These are phyloP conservation scores for Jaapia argillacea DNA, from an alignment of 768 basidiomycete species.

Conservation along the genomic window DNA sequence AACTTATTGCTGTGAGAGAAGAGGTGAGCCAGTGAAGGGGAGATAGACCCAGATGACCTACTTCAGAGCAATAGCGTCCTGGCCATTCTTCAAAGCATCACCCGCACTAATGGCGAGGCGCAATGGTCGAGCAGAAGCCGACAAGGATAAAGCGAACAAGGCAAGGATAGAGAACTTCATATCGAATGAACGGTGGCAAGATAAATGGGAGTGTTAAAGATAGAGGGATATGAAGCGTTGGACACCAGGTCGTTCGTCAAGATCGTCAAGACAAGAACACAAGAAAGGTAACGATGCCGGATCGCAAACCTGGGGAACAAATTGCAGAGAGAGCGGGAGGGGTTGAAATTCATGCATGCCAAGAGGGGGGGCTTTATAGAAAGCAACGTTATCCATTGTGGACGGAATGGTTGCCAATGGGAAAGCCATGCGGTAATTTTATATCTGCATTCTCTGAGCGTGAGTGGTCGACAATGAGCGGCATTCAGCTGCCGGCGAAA, in stretches of 20 bases:
- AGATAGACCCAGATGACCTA: conserved; percentile 6
- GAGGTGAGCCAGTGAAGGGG: conserved; percentile 1
- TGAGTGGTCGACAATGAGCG: background rate
- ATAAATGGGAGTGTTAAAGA: conserved; percentile 1
- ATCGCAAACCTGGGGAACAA: background rate
- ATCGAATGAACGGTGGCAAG: conserved; percentile 7
- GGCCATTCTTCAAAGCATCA: conserved; percentile 16
- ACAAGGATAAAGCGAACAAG: conserved; percentile 15
- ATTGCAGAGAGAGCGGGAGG: background rate
- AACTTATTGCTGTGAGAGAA: conserved; percentile 29
- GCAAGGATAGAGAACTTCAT: conserved; percentile 32
- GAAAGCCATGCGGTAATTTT: no score
- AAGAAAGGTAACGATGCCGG: background rate
- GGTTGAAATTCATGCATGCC: background rate
- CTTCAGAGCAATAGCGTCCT: conserved; percentile 20
- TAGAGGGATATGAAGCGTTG: background rate
- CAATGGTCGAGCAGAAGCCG: conserved; percentile 15
- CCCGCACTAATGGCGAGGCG: conserved; percentile 9
- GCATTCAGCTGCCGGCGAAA: background rate
- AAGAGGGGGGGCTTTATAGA: background rate
- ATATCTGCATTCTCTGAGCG: background rate
- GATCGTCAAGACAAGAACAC: background rate
- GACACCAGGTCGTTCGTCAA: background rate
- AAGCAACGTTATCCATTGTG: no score
- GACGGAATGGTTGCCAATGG: no score